phyloP scores from a whole-genome alignment of 169 alveolate species.

The Cyclospora cayetanensis region DNA sequence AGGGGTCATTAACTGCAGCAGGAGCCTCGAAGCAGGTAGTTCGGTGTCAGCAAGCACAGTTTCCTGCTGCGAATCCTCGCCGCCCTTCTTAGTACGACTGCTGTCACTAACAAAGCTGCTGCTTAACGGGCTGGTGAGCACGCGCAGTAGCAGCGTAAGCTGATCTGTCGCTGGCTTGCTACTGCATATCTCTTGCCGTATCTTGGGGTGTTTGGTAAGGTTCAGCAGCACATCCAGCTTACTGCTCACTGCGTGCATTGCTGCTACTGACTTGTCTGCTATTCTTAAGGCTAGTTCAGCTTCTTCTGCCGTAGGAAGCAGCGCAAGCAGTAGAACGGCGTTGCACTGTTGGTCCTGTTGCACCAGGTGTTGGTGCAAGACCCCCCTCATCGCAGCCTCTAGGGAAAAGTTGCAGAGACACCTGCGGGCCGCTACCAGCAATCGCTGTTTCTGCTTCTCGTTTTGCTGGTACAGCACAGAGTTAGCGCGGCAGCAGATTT shows the following conservation, averaged over 20 bases:
- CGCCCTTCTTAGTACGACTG: slow-evolving; percentile 29
- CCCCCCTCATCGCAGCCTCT: slow-evolving; percentile 6
- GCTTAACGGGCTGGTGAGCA: neutral
- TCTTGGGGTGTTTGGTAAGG: neutral
- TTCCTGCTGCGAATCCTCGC: neutral
- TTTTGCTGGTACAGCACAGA: neutral
- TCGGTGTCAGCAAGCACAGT: neutral
- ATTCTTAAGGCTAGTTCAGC: neutral
- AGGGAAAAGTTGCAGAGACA: slow-evolving; percentile 15
- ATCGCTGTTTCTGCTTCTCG: neutral
- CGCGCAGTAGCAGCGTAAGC: neutral
- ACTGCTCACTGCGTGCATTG: neutral
- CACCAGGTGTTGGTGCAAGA: slow-evolving; percentile 19
- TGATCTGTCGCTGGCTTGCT: slow-evolving; percentile 13
- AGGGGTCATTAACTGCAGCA: neutral
- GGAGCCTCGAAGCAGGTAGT: neutral
- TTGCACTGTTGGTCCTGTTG: slow-evolving; percentile 4
- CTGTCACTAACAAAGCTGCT: neutral
- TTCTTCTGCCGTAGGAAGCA: slow-evolving; percentile 37
- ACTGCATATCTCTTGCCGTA: slow-evolving; percentile 9
- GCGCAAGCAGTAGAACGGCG: neutral
- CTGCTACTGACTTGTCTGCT: slow-evolving; percentile 11
- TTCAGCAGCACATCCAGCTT: neutral
- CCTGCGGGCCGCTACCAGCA: neutral
- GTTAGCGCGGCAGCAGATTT: neutral